Conservation (phyloP, 768 basidiomycete genomes). For the Mycena albidolilacea region DNA sequence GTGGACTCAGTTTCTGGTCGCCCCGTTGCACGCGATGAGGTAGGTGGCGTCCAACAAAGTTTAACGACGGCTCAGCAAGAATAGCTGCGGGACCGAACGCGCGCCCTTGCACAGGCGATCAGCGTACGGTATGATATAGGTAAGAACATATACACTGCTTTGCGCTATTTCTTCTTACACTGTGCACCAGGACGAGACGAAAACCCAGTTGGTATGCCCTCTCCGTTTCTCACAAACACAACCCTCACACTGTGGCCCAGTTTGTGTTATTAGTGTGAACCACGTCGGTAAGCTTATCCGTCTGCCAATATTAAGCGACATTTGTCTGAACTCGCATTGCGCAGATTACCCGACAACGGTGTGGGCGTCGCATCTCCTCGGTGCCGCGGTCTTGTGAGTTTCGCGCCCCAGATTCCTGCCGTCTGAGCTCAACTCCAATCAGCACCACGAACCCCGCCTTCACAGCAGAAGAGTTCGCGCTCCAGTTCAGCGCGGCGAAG, state of each 20-base stretch:
- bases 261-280: slow-evolving; percentile 13
- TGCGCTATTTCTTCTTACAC: not conserved
- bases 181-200: not conserved
- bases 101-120: slow-evolving; percentile 16
- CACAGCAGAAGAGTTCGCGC: slow-evolving; percentile 54
- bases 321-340: not conserved
- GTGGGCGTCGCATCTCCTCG: slow-evolving; percentile 57
- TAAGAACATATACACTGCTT: slow-evolving; percentile 27
- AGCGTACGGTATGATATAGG: slow-evolving; percentile 46
- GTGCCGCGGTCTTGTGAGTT: slow-evolving; percentile 54
- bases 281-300: slow-evolving; percentile 3
- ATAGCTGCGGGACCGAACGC: slow-evolving; percentile 28
- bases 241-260: not conserved
- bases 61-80: not conserved
- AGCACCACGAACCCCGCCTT: slow-evolving; percentile 59
- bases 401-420: not conserved
- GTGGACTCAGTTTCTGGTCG: slow-evolving; percentile 56
- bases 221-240: not conserved
- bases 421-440: slow-evolving; percentile 38
- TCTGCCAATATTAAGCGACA: too few relatives aligned
- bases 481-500: slow-evolving; percentile 53
- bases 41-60: not conserved
- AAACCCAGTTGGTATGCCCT: slow-evolving; percentile 4
- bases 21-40: slow-evolving; percentile 31
- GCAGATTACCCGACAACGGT: slow-evolving; percentile 53